Percentiles rank a stretch among this genome's conserved stretches.
Evolutionary conservation across 2,329 filamentous ascomycete species (phyloP).

Genomic region (Aaosphaeria pasadenensis): DNA sequence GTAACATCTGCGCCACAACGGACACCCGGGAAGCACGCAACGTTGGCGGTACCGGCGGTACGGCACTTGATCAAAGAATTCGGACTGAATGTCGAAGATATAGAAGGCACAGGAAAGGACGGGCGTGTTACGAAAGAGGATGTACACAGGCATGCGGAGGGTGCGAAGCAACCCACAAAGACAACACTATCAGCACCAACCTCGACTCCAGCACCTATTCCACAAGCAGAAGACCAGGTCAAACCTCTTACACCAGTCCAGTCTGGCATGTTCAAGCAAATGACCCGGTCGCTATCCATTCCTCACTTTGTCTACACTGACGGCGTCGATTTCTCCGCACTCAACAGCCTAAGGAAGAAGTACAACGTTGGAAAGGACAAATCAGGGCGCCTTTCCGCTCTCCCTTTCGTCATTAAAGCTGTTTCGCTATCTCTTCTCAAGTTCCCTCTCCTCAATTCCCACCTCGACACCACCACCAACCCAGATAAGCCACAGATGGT

Average conservation of each 20-base stretch:
- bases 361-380: conserved; percentile 57
- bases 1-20: conserved; percentile 33
- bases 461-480: conserved; percentile 63
- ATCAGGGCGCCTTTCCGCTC: conserved; percentile 68
- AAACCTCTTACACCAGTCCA: conserved; percentile 75
- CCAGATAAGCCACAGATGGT: conserved; percentile 70
- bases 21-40: conserved; percentile 62
- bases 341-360: conserved; percentile 69
- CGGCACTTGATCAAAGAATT: conserved; percentile 81
- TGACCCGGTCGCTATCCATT: conserved; percentile 88
- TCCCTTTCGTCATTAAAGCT: conserved; percentile 95
- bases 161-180: conserved; percentile 15
- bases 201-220: conserved; percentile 27
- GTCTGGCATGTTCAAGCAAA: conserved; percentile 93
- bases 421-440: conserved; percentile 79
- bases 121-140: conserved; percentile 93
- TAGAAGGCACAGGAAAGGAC: conserved; percentile 84
- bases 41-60: conserved; percentile 87
- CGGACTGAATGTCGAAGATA: conserved; percentile 71
- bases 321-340: conserved; percentile 75
- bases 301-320: conserved; percentile 96
- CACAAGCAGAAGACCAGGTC: conserved; percentile 58
- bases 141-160: conserved; percentile 52
- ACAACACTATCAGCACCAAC: conserved; percentile 29
- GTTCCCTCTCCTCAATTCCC: conserved; percentile 84